phyloP scores from a whole-genome alignment of 225 moss, liverwort and hornwort genomes.

The Rhytidiadelphus loreus region DNA sequence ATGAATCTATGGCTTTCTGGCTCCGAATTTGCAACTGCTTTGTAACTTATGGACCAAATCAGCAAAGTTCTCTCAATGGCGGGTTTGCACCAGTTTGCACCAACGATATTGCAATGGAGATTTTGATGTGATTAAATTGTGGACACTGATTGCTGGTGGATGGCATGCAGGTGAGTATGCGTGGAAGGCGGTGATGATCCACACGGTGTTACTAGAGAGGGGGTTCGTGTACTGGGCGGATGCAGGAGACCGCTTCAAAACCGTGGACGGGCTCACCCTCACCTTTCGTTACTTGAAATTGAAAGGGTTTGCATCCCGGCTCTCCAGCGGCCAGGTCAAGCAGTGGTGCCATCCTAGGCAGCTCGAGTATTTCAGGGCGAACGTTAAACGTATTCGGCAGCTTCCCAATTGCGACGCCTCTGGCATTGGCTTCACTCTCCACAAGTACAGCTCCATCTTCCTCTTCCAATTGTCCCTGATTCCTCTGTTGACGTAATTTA shows the following conservation, averaged over 20 bases:
- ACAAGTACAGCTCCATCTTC: neutral
- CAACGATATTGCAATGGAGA: neutral
- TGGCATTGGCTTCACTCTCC: conserved; percentile 57
- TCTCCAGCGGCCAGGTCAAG: conserved; percentile 27
- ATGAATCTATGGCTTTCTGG: neutral
- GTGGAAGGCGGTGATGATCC: conserved; percentile 68
- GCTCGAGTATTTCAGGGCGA: conserved; percentile 37
- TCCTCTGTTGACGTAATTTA: neutral
- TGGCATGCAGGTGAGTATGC: conserved; percentile 54
- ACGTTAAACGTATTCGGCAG: neutral
- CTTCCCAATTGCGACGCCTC: conserved; percentile 60
- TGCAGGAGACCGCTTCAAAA: conserved; percentile 47
- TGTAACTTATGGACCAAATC: neutral
- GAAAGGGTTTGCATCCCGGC: conserved; percentile 44
- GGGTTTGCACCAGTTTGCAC: neutral
- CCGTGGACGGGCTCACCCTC: conserved; percentile 12
- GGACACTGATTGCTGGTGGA: neutral
- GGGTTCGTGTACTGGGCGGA: conserved; percentile 64
- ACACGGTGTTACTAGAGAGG: conserved; percentile 40
- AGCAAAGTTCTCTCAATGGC: neutral
- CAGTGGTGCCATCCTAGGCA: conserved; percentile 28
- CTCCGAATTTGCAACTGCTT: neutral
- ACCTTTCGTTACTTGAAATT: conserved; percentile 21
- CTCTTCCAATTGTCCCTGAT: neutral
- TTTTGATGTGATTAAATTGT: neutral